phyloP scores from a whole-genome alignment of 768 basidiomycete species.

The Lactarius sanguifluus region DNA sequence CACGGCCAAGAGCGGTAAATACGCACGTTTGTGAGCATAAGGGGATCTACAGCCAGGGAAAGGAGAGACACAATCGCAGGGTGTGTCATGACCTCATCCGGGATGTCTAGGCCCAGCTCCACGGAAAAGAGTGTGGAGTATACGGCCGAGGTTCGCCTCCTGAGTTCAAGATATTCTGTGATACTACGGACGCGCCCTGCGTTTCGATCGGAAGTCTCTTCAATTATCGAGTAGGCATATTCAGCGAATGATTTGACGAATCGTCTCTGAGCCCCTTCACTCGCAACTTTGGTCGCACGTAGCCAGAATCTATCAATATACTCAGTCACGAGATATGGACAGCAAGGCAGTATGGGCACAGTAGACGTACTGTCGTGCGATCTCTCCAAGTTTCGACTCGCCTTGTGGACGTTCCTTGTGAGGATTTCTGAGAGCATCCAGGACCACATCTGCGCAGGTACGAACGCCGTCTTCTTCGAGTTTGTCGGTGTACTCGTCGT shows the following conservation, averaged over 20 bases:
- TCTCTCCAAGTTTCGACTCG: constrained; percentile 19
- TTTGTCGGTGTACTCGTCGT: constrained; percentile 24
- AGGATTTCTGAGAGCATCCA: constrained; percentile 17
- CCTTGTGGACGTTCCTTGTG: constrained; percentile 13
- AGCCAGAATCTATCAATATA: constrained; percentile 17
- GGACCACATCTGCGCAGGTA: constrained; percentile 3
- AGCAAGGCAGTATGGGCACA: neutral
- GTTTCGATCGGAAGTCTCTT: constrained; percentile 36
- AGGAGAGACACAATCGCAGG: too few species aligned
- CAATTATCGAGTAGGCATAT: constrained; percentile 36
- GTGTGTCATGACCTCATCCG: too few species aligned
- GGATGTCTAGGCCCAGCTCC: too few species aligned
- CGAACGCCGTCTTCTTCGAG: constrained; percentile 5
- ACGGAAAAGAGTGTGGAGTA: too few species aligned
- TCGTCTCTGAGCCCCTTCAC: constrained; percentile 25
- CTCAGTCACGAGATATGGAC: too few species aligned
- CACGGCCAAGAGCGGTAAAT: too few species aligned
- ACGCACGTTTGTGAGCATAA: too few species aligned
- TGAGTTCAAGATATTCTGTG: too few species aligned
- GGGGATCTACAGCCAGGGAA: too few species aligned
- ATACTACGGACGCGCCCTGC: neutral
- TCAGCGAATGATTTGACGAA: constrained; percentile 35
- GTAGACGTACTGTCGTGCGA: constrained; percentile 20
- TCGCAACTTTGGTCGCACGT: constrained; percentile 1
- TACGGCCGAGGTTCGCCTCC: too few species aligned